phyloP scores from a whole-genome alignment of 768 basidiomycete genomes.

The Tephrocybe sp. region DNA sequence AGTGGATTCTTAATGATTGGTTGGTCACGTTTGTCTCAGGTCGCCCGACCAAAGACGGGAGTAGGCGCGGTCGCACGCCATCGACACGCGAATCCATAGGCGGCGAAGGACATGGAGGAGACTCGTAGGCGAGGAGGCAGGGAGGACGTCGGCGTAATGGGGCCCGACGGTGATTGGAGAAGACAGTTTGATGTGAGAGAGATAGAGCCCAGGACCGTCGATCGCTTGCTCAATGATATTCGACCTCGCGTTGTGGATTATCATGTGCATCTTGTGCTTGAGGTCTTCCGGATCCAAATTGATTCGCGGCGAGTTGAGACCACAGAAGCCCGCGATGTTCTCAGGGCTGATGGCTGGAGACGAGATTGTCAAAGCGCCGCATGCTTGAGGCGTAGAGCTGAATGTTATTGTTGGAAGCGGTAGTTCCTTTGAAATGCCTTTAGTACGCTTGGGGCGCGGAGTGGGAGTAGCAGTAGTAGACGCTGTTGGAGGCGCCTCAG shows the following conservation, averaged over 20 bases:
- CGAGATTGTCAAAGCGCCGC: too few relatives aligned
- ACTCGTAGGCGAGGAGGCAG: not conserved
- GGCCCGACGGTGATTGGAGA: not conserved
- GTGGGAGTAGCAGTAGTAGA: too few relatives aligned
- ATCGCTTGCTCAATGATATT: too few relatives aligned
- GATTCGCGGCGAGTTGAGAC: not conserved
- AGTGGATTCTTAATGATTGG: too few relatives aligned
- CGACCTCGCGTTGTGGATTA: not conserved
- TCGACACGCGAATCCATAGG: not conserved
- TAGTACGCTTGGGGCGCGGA: too few relatives aligned
- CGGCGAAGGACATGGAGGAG: not conserved
- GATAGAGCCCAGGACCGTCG: not conserved
- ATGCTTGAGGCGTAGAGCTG: too few relatives aligned
- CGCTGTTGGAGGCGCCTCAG: too few relatives aligned
- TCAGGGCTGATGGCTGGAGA: too few relatives aligned
- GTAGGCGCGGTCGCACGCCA: not conserved
- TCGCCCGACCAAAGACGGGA: not conserved
- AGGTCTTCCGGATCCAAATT: not conserved
- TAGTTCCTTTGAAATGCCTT: too few relatives aligned
- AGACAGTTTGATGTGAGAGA: not conserved
- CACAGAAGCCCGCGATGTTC: too few relatives aligned
- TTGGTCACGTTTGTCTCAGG: too few relatives aligned
- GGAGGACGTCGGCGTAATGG: conserved; percentile 4
- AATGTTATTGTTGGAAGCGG: too few relatives aligned
- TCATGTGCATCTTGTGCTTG: not conserved